Conservation (phyloP, 176 grass and related monocot genomes). For the Elaeis guineensis region DNA sequence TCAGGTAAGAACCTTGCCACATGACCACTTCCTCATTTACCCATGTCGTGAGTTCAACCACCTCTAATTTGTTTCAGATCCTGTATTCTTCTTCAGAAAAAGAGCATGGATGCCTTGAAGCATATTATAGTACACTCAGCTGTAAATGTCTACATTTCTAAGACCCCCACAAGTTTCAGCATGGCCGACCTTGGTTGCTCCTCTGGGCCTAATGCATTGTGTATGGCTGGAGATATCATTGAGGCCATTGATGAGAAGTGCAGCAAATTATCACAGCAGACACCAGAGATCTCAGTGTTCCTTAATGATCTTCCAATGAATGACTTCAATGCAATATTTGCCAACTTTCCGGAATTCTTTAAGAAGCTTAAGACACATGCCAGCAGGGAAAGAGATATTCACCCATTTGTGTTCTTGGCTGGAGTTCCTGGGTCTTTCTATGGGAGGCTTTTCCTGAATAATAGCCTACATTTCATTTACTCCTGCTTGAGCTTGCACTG, state of each 20-base stretch:
- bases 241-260: constrained; percentile 41
- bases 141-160: constrained; percentile 46
- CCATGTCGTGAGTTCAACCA: too few species aligned
- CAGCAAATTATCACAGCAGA: constrained; percentile 28
- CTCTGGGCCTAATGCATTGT: constrained; percentile 74
- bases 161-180: constrained; percentile 56
- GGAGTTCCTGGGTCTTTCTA: constrained; percentile 88
- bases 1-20: constrained; percentile 31
- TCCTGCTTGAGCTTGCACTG: constrained; percentile 94
- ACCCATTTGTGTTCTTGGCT: constrained; percentile 54
- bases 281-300: constrained; percentile 86
- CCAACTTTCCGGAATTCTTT: constrained; percentile 62
- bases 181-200: constrained; percentile 89
- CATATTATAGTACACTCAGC: constrained; percentile 59
- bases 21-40: background rate
- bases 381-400: constrained; percentile 44
- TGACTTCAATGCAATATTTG: constrained; percentile 91
- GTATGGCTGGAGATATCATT: constrained; percentile 62
- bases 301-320: constrained; percentile 95
- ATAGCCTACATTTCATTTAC: constrained; percentile 80
- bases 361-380: constrained; percentile 34
- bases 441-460: constrained; percentile 57
- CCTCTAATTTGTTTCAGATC: too few species aligned
- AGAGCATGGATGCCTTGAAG: constrained; percentile 63
- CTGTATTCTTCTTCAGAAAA: constrained; percentile 35